Percentiles rank a stretch among this genome's conserved stretches.
Conservation (phyloP, 805 yeast species). For the Myxozyma mucilagina region DNA sequence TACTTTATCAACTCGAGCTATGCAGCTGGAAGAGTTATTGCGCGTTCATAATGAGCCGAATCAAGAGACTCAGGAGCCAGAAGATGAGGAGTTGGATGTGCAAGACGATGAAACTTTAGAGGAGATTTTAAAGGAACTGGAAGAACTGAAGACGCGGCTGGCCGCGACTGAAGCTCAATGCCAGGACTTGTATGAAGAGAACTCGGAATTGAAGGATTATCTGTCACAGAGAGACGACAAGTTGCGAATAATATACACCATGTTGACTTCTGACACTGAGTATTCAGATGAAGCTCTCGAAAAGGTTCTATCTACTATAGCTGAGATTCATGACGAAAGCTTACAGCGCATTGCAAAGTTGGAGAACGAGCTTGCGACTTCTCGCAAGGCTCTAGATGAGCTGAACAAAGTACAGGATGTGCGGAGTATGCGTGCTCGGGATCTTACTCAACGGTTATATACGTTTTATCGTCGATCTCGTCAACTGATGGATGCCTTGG, state of each 20-base stretch:
- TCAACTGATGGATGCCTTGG: conserved; percentile 21
- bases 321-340: neutral
- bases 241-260: neutral
- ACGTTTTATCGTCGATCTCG: conserved; percentile 37
- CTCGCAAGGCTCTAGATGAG: neutral
- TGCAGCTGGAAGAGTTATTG: conserved; percentile 5
- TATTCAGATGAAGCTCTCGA: conserved; percentile 9
- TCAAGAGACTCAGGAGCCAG: neutral
- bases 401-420: conserved; percentile 11
- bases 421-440: conserved; percentile 43
- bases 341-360: conserved; percentile 2
- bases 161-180: conserved; percentile 7
- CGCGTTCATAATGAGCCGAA: neutral
- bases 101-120: conserved; percentile 8
- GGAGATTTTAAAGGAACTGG: conserved; percentile 1
- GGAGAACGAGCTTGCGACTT: conserved; percentile 6
- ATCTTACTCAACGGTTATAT: conserved; percentile 46
- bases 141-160: conserved; percentile 2
- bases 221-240: neutral
- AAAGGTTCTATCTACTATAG: neutral
- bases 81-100: neutral
- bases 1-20: neutral
- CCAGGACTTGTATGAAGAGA: neutral
- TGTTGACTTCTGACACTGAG: neutral
- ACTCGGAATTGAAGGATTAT: neutral